Base-by-base conservation (phyloP, 495 filamentous ascomycete species). In the Penicillium cosmopolitanum region DNA sequence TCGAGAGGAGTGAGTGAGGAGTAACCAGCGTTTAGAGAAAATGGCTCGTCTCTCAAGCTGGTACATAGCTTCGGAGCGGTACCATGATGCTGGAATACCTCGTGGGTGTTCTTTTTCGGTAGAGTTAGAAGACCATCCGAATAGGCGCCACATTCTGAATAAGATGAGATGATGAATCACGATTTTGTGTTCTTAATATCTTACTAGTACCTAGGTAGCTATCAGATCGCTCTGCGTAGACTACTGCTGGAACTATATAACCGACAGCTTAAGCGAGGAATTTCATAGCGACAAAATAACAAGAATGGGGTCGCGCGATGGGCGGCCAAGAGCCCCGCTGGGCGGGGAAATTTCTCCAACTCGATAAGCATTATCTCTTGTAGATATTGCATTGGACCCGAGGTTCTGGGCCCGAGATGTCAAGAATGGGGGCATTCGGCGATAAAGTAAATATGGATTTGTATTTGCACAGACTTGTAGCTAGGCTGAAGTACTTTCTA, bases 61-160 rank as follows among this genome's bases (percentile, higher is more conserved):
- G 57, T 78, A 83, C 69, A 82, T 77, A 19, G 71, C 73, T 28
- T 73, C 58, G 8, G 75, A 78, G 12, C 66, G 68, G 65, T 81
- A 83, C 79, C 77, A 82, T 50, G 77, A 79, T 50, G 76, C 68
- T 19, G 78, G 78, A 0, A 82, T 61, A 12, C 56, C 60, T 12
- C 64, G 63, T 16, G 68, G 66, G 21, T 69, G 55, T 33, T 64
- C 61, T 63, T 70, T 56, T 33, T 66, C 51, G 78, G 67, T 33
- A 80, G 82, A 36, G 72, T 71, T 69, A 84, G 80, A 33, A 86
- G 84, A 54, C 76, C 74, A 23, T 66, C 61, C 56, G 72, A 73
- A 64, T 84, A 82, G 82, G 83, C 88, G 48, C 85, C 86, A 61
- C 89, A 85, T 58, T 25, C 9, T 63, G 48, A 12, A 3, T 0